Conservation (phyloP, 768 basidiomycete genomes). For the Boletus coccyginus region DNA sequence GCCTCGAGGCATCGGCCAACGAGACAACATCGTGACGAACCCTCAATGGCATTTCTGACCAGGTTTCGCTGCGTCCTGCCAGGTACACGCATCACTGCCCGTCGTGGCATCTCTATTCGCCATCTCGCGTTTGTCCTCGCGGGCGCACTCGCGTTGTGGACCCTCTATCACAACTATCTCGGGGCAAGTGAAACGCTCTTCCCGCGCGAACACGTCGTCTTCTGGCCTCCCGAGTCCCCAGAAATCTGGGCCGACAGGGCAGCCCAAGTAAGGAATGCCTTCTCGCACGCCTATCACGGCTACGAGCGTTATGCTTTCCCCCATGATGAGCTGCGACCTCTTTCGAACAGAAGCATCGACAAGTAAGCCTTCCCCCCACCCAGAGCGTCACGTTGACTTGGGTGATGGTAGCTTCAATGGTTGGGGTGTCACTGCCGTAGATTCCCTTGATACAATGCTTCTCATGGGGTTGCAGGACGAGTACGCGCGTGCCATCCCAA, state of each 20-base stretch:
- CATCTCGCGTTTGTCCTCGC: conserved; percentile 19
- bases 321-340: conserved; percentile 59
- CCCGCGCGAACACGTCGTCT: conserved; percentile 12
- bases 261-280: conserved; percentile 55
- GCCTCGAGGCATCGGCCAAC: no score
- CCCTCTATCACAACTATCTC: conserved; percentile 13
- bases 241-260: conserved; percentile 53
- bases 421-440: conserved; percentile 76
- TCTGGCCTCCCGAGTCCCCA: conserved; percentile 29
- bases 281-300: conserved; percentile 64
- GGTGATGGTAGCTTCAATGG: conserved; percentile 62
- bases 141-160: conserved; percentile 16
- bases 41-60: conserved; percentile 6
- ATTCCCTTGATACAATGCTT: conserved; percentile 83
- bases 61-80: not conserved
- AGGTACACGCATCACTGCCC: not conserved
- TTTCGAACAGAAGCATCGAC: conserved; percentile 45
- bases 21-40: no score
- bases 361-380: conserved; percentile 39
- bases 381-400: not conserved
- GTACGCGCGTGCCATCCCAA: conserved; percentile 59
- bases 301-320: conserved; percentile 62
- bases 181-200: not conserved
- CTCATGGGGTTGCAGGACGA: conserved; percentile 76
- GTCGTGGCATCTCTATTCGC: conserved; percentile 22